A percentile compares a stretch with the other conserved stretches of the same genome.
phyloP scores from a whole-genome alignment of 2,329 filamentous ascomycete genomes.

The Neofusicoccum sp. region DNA sequence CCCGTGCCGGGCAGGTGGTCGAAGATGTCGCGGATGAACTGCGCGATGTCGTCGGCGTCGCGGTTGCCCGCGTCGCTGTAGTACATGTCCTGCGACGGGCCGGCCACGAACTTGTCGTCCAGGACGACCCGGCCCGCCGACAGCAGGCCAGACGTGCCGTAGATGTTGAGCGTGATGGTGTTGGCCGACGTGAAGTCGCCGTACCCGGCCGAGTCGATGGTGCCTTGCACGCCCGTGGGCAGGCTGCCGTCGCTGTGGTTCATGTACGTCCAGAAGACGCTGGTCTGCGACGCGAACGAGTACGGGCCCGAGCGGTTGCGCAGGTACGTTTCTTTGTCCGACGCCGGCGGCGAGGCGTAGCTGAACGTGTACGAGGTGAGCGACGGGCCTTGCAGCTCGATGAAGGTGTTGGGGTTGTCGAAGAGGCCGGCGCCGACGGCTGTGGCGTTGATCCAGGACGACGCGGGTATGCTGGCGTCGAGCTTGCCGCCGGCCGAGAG shows the following conservation, averaged over 20 bases:
- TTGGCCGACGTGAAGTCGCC: constrained; percentile 41
- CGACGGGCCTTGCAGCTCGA: constrained; percentile 45
- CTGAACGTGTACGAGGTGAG: constrained; percentile 50
- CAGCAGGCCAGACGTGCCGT: constrained; percentile 55
- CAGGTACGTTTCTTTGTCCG: constrained; percentile 50
- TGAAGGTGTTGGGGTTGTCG: constrained; percentile 57
- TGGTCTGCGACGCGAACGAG: constrained; percentile 53
- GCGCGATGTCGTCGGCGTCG: constrained; percentile 50
- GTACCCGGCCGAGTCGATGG: constrained; percentile 50
- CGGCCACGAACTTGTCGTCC: constrained; percentile 45
- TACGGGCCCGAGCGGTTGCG: constrained; percentile 51
- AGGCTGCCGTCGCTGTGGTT: constrained; percentile 37
- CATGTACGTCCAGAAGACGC: constrained; percentile 53
- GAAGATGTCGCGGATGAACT: constrained; percentile 54
- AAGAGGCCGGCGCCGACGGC: constrained; percentile 53
- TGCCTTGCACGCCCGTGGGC: constrained; percentile 51
- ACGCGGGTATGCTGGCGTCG: constrained; percentile 26
- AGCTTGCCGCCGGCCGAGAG: constrained; percentile 39
- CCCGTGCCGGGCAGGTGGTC: constrained; percentile 40
- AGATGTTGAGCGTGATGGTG: constrained; percentile 57
- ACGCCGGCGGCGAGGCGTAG: constrained; percentile 44
- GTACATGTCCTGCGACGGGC: constrained; percentile 38
- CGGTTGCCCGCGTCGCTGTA: constrained; percentile 44
- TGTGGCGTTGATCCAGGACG: constrained; percentile 51
- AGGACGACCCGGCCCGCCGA: constrained; percentile 50